These are phyloP conservation scores for Zymoseptoria tritici DNA, from an alignment of 2,329 filamentous ascomycete genomes.

Conservation along the genomic window DNA sequence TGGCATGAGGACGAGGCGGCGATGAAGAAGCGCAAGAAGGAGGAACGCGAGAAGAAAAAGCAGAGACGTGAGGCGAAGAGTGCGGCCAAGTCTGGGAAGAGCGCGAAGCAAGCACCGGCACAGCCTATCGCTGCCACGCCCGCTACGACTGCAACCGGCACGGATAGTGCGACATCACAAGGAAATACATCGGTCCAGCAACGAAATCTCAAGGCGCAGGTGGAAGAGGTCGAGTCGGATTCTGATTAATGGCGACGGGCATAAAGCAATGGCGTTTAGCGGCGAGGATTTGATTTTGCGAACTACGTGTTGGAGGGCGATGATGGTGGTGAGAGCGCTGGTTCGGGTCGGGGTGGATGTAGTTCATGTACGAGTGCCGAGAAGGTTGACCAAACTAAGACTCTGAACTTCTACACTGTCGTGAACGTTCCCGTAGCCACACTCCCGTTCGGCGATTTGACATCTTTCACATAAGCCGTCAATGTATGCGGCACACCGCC, in stretches of 20 bases:
- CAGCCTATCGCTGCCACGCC: conserved; percentile 8
- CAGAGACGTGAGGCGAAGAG: conserved; percentile 20
- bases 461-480: too few species aligned
- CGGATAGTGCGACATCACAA: conserved; percentile 12
- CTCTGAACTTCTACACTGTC: too few species aligned
- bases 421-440: too few species aligned
- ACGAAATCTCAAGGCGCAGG: conserved; percentile 21
- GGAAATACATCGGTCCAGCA: conserved; percentile 13
- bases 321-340: neutral
- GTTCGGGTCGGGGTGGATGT: neutral
- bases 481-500: too few species aligned
- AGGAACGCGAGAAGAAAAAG: conserved; percentile 27
- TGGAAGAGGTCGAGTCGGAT: conserved; percentile 28
- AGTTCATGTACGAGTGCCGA: neutral
- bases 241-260: conserved; percentile 16
- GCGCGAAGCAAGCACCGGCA: conserved; percentile 10
- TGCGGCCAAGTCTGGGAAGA: conserved; percentile 5
- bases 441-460: too few species aligned
- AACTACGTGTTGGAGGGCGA: neutral
- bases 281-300: neutral
- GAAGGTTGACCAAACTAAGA: neutral
- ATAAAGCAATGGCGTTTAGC: conserved; percentile 13
- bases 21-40: conserved; percentile 33
- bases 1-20: conserved; percentile 62
- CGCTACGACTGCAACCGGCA: conserved; percentile 16